phyloP scores from a whole-genome alignment of 2,329 filamentous ascomycete genomes.

The Colletotrichum sp. region DNA sequence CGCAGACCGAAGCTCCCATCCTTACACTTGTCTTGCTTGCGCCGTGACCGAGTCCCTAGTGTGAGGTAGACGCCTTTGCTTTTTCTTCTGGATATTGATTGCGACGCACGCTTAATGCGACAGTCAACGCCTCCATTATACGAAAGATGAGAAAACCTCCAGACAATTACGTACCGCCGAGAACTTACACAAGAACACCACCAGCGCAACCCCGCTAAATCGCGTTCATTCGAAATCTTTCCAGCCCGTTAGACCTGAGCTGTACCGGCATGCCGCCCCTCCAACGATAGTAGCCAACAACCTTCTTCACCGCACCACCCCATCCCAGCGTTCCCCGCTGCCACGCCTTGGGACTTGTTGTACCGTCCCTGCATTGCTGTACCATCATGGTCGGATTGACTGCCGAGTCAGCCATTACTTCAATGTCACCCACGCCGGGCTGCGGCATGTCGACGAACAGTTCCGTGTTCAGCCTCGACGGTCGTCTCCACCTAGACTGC shows the following conservation, averaged over 20 bases:
- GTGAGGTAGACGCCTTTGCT: not conserved
- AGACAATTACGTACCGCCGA: not conserved
- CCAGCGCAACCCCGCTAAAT: not conserved
- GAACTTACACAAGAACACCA: not conserved
- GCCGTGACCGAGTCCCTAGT: not conserved
- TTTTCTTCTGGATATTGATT: not conserved
- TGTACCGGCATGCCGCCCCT: constrained; percentile 14
- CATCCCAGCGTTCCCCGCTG: constrained; percentile 49
- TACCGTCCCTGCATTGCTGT: constrained; percentile 30
- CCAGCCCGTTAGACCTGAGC: constrained; percentile 1
- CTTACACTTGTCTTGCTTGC: not conserved
- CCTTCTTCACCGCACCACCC: constrained; percentile 48
- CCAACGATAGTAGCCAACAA: constrained; percentile 38
- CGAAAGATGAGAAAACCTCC: not conserved
- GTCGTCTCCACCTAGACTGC: not conserved
- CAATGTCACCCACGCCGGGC: constrained; percentile 15
- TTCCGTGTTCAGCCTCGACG: constrained; percentile 12
- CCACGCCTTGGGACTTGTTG: constrained; percentile 40
- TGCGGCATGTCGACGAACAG: constrained; percentile 21
- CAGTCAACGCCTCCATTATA: not conserved
- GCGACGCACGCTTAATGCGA: not conserved
- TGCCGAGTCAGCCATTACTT: constrained; percentile 19
- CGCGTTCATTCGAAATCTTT: constrained; percentile 14
- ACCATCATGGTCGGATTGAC: constrained; percentile 32
- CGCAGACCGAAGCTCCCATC: not conserved